phyloP scores from a whole-genome alignment of 2,329 filamentous ascomycete genomes.

The Cadophora gregata region DNA sequence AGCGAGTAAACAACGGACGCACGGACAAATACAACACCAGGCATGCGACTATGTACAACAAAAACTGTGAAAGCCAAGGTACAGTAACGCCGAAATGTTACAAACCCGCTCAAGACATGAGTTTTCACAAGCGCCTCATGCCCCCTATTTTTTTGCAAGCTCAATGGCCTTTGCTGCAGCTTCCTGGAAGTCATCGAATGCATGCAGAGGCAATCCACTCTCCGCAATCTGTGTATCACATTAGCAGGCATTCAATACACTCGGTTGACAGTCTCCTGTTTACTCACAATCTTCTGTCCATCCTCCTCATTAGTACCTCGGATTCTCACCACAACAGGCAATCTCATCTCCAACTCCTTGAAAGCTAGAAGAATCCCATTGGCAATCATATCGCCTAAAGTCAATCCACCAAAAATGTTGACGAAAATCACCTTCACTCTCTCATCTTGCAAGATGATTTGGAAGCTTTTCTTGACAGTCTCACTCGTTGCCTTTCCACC shows the following conservation, averaged over 20 bases:
- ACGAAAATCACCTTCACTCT: slow-evolving; percentile 76
- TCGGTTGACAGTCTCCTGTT: slow-evolving; percentile 34
- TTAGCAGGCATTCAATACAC: slow-evolving; percentile 4
- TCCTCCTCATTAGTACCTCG: slow-evolving; percentile 76
- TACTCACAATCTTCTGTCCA: slow-evolving; percentile 66
- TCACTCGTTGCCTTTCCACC: slow-evolving; percentile 86
- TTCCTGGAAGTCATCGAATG: slow-evolving; percentile 77
- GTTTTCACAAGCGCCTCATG: slow-evolving; percentile 9
- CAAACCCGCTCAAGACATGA: not conserved
- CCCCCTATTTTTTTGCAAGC: slow-evolving; percentile 54
- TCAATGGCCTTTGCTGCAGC: slow-evolving; percentile 71
- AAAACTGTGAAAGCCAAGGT: not conserved
- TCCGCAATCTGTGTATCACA: slow-evolving; percentile 57
- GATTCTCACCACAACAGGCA: slow-evolving; percentile 79
- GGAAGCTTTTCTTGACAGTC: slow-evolving; percentile 80
- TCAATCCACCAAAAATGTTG: slow-evolving; percentile 69
- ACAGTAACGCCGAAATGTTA: not conserved
- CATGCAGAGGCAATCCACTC: slow-evolving; percentile 70
- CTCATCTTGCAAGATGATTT: slow-evolving; percentile 72
- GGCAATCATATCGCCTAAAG: slow-evolving; percentile 80
- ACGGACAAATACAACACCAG: not conserved
- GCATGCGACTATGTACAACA: not conserved
- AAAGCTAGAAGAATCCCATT: slow-evolving; percentile 76
- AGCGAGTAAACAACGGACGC: not conserved
- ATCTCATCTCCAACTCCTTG: slow-evolving; percentile 66